Conservation (phyloP, 176 grass and related monocot genomes). For the Areca catechu region DNA sequence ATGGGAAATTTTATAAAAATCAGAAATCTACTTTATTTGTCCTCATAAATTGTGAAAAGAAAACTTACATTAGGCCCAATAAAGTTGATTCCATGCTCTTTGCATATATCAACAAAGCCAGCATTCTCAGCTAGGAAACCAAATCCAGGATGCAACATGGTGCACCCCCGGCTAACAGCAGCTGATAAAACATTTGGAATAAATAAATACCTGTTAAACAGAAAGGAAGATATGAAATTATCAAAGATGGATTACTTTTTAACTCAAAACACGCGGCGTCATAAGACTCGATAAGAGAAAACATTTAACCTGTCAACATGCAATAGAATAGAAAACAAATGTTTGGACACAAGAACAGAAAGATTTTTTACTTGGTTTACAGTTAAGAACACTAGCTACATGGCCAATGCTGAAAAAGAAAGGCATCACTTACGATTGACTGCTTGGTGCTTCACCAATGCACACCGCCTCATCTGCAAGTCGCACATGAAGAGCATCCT, state of each 20-base stretch:
- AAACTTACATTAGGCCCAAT: conserved; percentile 41
- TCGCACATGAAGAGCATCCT: conserved; percentile 38
- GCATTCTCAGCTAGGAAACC: conserved; percentile 51
- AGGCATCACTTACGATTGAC: conserved; percentile 35
- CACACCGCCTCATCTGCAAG: conserved; percentile 43
- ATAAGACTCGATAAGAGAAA: too few relatives aligned
- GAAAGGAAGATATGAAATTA: conserved; percentile 1
- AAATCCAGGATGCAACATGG: conserved; percentile 49
- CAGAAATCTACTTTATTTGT: too few relatives aligned
- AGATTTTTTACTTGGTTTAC: neutral
- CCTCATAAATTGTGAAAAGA: neutral
- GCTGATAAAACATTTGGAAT: conserved; percentile 39
- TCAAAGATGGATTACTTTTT: too few relatives aligned
- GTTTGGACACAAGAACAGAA: neutral
- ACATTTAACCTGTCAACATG: too few relatives aligned
- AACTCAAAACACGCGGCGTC: too few relatives aligned
- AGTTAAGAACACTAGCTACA: too few relatives aligned
- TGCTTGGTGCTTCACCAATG: conserved; percentile 51
- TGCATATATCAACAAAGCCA: conserved; percentile 43
- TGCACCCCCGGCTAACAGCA: conserved; percentile 38
- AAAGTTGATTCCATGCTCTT: conserved; percentile 36
- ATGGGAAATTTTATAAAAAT: too few relatives aligned
- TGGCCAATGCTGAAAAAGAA: neutral
- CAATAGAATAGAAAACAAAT: neutral
- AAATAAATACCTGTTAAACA: conserved; percentile 30